phyloP scores from a whole-genome alignment of 2,329 filamentous ascomycete species.

The Colletotrichum filicis region DNA sequence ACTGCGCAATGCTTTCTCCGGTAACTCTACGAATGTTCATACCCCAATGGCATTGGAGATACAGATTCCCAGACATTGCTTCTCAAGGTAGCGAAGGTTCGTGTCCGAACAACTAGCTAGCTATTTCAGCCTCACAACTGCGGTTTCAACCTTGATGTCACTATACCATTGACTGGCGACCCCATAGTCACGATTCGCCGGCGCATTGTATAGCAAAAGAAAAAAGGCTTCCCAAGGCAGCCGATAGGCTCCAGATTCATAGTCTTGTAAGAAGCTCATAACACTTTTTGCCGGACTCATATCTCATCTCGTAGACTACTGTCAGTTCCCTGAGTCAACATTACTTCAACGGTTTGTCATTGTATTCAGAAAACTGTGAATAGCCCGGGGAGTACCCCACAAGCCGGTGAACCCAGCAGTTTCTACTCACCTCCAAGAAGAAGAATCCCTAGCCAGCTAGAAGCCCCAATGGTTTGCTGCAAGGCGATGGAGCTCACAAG shows the following conservation, averaged over 20 bases:
- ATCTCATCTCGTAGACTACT: neutral
- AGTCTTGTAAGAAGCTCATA: neutral
- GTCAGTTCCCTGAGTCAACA: neutral
- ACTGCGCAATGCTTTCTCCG: neutral
- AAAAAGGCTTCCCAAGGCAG: neutral
- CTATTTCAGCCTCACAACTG: neutral
- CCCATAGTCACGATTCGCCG: neutral
- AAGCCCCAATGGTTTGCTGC: neutral
- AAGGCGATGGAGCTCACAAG: neutral
- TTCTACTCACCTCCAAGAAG: neutral
- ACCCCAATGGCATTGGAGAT: neutral
- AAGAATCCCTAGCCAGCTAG: neutral
- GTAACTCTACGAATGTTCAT: neutral
- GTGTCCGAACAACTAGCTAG: neutral
- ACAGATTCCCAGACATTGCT: neutral
- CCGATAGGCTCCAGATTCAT: neutral
- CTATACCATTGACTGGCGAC: neutral
- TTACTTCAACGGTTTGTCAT: neutral
- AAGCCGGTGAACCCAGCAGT: neutral
- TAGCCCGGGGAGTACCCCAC: neutral
- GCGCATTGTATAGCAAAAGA: neutral
- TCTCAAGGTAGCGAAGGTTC: neutral
- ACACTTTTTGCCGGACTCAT: neutral
- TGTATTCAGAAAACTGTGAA: neutral
- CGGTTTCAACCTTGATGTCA: neutral